Base-by-base conservation (phyloP, 2,329 filamentous ascomycete genomes). In the Nemania diffusa region DNA sequence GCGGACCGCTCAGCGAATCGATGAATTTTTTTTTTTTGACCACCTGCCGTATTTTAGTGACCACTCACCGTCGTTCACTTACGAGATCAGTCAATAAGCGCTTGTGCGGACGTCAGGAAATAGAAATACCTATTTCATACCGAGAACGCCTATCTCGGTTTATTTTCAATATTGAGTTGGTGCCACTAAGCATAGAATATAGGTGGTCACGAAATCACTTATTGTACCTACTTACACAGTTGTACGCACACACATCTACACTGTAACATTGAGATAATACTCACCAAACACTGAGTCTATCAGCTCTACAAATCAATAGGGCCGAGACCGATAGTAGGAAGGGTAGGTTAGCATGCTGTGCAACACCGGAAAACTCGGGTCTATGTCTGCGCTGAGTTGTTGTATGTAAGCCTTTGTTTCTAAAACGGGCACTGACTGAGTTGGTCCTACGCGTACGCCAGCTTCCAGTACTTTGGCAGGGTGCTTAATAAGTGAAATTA, bases 41-140 rank as follows among this genome's bases (percentile, higher is more conserved):
- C 22, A 48, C n/a, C 44, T 48, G 20, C 44, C n/a, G n/a, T 48
- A 48, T 48, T 48, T 48, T 9, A 48, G n/a, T 48, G 11, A 48
- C n/a, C 44, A 48, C 44, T 48, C 44, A 48, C 9, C 29, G 15
- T 22, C 46, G 29, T 20, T 42, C 20, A 20, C 42, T 11, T 48
- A 48, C 22, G 3, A 22, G 22, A n/a, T 24, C 5, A 48, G 34
- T 37, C 6, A 7, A 37, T 15, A 15, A 37, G 34, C 15, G 40
- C n/a, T 20, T 44, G 13, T 44, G n/a, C 40, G 15, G 40, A 13
- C 15, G 22, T 48, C 17, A 48, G 22, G n/a, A 48, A 48, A 48
- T 13, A 2, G 7, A 20, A 48, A 20, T 37, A 37, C 6, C 6
- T 24, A 7, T 24, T 48, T 20, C 44, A 48, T 24, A 22, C 5